Percentiles rank a stretch among this genome's conserved stretches.
phyloP scores from a whole-genome alignment of 129 eudicot genomes.

The Smallanthus sonchifolius region DNA sequence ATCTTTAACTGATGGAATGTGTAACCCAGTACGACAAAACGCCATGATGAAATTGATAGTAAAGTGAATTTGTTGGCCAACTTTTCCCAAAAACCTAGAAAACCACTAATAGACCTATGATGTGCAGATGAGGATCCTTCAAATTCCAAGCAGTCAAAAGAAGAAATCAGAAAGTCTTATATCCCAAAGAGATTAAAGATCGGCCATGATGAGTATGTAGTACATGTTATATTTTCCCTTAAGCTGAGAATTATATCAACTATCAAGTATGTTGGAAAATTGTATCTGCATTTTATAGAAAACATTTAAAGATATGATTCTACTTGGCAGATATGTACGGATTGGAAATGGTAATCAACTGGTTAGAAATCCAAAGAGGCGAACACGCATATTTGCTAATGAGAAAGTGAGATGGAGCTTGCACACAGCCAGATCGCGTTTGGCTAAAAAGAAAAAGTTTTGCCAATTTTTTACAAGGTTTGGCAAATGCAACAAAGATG shows the following conservation, averaged over 20 bases:
- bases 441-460: conserved; percentile 76
- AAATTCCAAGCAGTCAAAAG: conserved; percentile 35
- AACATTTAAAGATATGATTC: conserved; percentile 3
- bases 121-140: conserved; percentile 60
- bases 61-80: not conserved
- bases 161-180: conserved; percentile 51
- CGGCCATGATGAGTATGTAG: conserved; percentile 87
- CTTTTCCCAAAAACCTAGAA: not conserved
- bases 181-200: conserved; percentile 75
- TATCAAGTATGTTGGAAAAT: not conserved
- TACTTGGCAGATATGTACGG: conserved; percentile 75
- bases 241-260: not conserved
- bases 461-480: conserved; percentile 94
- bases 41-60: not conserved
- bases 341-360: conserved; percentile 92
- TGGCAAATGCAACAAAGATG: conserved; percentile 92
- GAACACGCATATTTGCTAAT: conserved; percentile 74
- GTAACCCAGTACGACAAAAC: not conserved
- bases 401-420: conserved; percentile 98
- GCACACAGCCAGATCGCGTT: conserved; percentile 86
- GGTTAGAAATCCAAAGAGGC: conserved; percentile 86
- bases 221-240: conserved; percentile 14
- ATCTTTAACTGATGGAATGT: not conserved
- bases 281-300: not conserved
- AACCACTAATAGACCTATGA: not conserved